phyloP scores from a whole-genome alignment of 805 yeast genomes.

The Maudiozyma barnettii region DNA sequence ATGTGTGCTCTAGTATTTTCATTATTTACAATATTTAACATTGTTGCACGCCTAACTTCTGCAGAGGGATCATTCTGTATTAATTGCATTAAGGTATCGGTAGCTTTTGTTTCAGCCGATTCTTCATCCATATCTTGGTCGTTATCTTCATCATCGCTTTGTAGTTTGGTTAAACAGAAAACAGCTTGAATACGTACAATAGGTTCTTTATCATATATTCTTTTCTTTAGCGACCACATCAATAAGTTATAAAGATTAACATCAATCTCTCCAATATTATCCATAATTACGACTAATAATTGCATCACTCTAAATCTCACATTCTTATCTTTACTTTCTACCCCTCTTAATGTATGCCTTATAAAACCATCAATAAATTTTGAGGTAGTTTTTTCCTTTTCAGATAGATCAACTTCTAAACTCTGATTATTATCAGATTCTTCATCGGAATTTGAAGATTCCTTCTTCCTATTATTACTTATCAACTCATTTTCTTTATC shows the following conservation, averaged over 20 bases:
- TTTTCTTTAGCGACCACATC: slow-evolving; percentile 46
- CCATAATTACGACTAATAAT: slow-evolving; percentile 59
- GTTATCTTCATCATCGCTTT: slow-evolving; percentile 27
- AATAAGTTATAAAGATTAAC: slow-evolving; percentile 59
- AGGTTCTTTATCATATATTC: slow-evolving; percentile 70
- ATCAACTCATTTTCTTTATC: slow-evolving; percentile 17
- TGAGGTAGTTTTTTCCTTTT: slow-evolving; percentile 37
- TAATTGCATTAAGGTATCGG: slow-evolving; percentile 38
- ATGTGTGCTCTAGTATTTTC: slow-evolving; percentile 45
- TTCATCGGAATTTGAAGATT: slow-evolving; percentile 18
- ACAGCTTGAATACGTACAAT: slow-evolving; percentile 77
- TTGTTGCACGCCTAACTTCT: slow-evolving; percentile 81
- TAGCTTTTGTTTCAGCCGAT: slow-evolving; percentile 37
- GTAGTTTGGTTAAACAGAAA: slow-evolving; percentile 69
- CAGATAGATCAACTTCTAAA: slow-evolving; percentile 16
- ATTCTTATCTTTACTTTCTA: slow-evolving; percentile 62
- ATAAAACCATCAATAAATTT: slow-evolving; percentile 53
- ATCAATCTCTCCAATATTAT: slow-evolving; percentile 65
- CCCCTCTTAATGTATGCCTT: slow-evolving; percentile 64
- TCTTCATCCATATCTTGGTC: slow-evolving; percentile 20
- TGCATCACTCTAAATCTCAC: slow-evolving; percentile 79
- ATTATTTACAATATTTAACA: slow-evolving; percentile 57
- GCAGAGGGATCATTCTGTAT: slow-evolving; percentile 74
- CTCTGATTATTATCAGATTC: slow-evolving; percentile 18
- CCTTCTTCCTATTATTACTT: slow-evolving; percentile 7